Percentiles rank a stretch among this genome's conserved stretches.
phyloP scores from a whole-genome alignment of 169 alveolate genomes.

The Plasmodium adleri region DNA sequence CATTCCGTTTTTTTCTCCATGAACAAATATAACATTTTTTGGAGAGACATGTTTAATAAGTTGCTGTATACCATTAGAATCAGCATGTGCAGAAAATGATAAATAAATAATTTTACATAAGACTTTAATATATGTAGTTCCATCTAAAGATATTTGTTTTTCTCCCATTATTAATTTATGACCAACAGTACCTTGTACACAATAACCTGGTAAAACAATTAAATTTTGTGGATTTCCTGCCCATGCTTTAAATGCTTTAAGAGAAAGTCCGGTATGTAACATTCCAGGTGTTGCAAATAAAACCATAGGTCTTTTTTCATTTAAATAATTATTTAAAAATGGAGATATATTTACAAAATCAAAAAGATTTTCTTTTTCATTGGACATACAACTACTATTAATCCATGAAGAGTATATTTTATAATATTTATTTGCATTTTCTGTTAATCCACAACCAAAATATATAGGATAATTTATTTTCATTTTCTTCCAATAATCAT shows the following conservation, averaged over 20 bases:
- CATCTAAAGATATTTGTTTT: slow-evolving; percentile 74
- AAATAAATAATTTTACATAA: slow-evolving; percentile 94
- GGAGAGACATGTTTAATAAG: slow-evolving; percentile 93
- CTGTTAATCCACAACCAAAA: slow-evolving; percentile 98
- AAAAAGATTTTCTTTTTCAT: slow-evolving; percentile 91
- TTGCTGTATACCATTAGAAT: slow-evolving; percentile 96
- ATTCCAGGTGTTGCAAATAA: slow-evolving; percentile 99
- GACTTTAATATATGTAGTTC: slow-evolving; percentile 87
- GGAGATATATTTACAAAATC: slow-evolving; percentile 94
- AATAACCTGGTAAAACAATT: slow-evolving; percentile 98
- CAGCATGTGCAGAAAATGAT: slow-evolving; percentile 99
- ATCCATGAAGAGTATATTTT: slow-evolving; percentile 96
- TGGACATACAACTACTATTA: slow-evolving; percentile 90
- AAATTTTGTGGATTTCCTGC: slow-evolving; percentile 95
- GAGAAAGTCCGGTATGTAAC: slow-evolving; percentile 98
- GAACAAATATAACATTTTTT: slow-evolving; percentile 94
- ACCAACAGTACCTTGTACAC: slow-evolving; percentile 98
- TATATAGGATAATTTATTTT: slow-evolving; percentile 94
- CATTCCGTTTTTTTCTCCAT: slow-evolving; percentile 99
- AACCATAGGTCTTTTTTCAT: slow-evolving; percentile 97
- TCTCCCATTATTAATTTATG: slow-evolving; percentile 94
- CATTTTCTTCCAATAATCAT: slow-evolving; percentile 96
- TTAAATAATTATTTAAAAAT: slow-evolving; percentile 91
- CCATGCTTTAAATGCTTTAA: slow-evolving; percentile 96
- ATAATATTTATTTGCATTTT: slow-evolving; percentile 96